Conservation (phyloP, 140 eudicot species). For the Flaveria floridana region DNA sequence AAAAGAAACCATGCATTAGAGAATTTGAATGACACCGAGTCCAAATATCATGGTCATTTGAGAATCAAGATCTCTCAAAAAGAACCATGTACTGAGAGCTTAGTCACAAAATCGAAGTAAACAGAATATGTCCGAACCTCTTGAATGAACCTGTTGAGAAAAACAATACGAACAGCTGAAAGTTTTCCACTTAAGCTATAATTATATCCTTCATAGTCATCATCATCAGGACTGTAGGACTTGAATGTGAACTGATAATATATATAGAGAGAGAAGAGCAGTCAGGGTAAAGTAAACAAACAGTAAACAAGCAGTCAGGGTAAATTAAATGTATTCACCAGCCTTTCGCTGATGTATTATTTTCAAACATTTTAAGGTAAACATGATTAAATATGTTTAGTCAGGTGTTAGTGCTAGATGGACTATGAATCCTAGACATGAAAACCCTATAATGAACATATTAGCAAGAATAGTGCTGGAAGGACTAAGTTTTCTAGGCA, state of each 20-base stretch:
- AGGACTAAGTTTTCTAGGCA: too few relatives aligned
- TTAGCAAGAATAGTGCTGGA: too few relatives aligned
- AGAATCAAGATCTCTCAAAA: slow-evolving; percentile 16
- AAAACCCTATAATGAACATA: too few relatives aligned
- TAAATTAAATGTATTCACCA: background rate
- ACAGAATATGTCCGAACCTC: slow-evolving; percentile 48
- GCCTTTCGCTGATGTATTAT: too few relatives aligned
- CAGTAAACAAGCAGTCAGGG: slow-evolving; percentile 19
- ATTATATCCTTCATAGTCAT: slow-evolving; percentile 91
- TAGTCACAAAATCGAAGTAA: slow-evolving; percentile 2
- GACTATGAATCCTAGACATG: too few relatives aligned
- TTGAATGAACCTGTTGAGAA: slow-evolving; percentile 88
- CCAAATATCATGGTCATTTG: slow-evolving; percentile 3
- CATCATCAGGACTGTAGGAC: slow-evolving; percentile 80
- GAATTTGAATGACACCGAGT: background rate
- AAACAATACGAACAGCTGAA: slow-evolving; percentile 90
- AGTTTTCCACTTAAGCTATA: slow-evolving; percentile 87
- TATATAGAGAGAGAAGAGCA: slow-evolving; percentile 13
- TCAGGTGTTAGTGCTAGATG: too few relatives aligned
- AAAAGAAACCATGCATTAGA: background rate
- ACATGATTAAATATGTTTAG: too few relatives aligned
- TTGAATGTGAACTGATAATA: slow-evolving; percentile 66
- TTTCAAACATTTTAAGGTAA: too few relatives aligned
- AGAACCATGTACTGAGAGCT: slow-evolving; percentile 12
- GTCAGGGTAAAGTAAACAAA: background rate